Conservation (phyloP, 225 moss, liverwort and hornwort genomes). For the Sphagnum tenellum region DNA sequence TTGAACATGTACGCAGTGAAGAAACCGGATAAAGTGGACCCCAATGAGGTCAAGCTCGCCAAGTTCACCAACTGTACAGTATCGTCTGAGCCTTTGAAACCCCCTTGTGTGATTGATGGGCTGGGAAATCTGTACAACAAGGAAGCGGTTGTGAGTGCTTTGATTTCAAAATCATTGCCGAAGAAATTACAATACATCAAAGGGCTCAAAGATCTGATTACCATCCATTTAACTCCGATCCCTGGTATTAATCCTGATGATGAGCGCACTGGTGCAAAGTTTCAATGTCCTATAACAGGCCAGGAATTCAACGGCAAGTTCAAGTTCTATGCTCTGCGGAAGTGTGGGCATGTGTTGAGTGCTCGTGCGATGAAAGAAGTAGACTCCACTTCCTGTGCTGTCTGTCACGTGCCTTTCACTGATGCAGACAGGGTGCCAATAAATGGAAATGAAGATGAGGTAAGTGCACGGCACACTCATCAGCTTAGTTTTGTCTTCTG, state of each 20-base stretch:
- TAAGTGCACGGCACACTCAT: conserved; percentile 2
- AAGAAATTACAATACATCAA: conserved; percentile 75
- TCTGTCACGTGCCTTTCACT: conserved; percentile 62
- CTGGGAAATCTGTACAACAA: conserved; percentile 93
- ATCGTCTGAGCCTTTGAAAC: conserved; percentile 78
- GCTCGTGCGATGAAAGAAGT: conserved; percentile 92
- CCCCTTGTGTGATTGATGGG: conserved; percentile 82
- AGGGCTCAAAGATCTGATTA: conserved; percentile 78
- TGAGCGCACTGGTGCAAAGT: conserved; percentile 72
- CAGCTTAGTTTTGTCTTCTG: not conserved
- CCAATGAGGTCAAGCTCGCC: conserved; percentile 80
- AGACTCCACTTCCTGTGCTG: conserved; percentile 55
- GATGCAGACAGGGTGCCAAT: conserved; percentile 74
- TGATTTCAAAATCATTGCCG: conserved; percentile 72
- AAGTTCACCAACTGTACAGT: conserved; percentile 80
- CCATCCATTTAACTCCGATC: conserved; percentile 60
- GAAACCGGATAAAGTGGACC: conserved; percentile 96
- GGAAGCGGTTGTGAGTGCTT: conserved; percentile 74
- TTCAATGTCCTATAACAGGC: conserved; percentile 83
- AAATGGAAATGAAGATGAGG: conserved; percentile 88
- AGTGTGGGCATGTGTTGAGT: conserved; percentile 87
- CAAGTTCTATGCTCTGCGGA: conserved; percentile 63
- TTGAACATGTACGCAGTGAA: conserved; percentile 90
- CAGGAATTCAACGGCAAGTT: conserved; percentile 84
- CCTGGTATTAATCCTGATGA: conserved; percentile 72